These are phyloP conservation scores for Aphanoascus verrucosus DNA, from an alignment of 2,329 filamentous ascomycete genomes.

Conservation along the genomic window DNA sequence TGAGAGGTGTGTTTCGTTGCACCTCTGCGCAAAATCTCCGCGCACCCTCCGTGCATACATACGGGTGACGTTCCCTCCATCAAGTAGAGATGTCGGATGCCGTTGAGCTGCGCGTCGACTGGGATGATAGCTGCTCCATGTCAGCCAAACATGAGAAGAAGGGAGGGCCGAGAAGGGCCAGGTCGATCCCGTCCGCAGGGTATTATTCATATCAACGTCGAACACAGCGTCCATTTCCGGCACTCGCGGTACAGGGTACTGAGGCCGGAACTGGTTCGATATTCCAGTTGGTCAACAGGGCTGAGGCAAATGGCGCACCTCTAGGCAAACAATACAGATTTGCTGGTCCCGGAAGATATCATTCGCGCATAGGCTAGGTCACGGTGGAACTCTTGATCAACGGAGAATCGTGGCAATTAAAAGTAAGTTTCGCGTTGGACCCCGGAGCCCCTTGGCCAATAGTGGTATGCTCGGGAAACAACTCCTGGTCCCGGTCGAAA, in stretches of 20 bases:
- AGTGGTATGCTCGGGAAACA: slow-evolving; percentile 5
- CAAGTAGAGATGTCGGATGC: slow-evolving; percentile 1
- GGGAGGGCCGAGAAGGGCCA: not conserved
- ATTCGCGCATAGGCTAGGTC: slow-evolving; percentile 7
- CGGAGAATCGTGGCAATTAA: slow-evolving; percentile 11
- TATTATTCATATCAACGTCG: not conserved
- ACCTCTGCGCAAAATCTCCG: not conserved
- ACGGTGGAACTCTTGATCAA: slow-evolving; percentile 8
- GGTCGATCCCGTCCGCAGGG: not conserved
- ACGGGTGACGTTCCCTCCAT: slow-evolving; percentile 3
- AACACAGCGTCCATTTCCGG: slow-evolving; percentile 9
- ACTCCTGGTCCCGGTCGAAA: slow-evolving; percentile 8
- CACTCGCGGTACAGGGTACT: not conserved
- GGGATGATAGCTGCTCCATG: slow-evolving; percentile 7
- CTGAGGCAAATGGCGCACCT: slow-evolving; percentile 7
- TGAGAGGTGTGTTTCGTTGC: slow-evolving; percentile 6
- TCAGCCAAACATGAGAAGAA: not conserved
- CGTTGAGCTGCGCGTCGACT: not conserved
- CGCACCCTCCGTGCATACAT: not conserved
- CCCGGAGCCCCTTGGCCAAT: not conserved
- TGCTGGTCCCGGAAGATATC: slow-evolving; percentile 4
- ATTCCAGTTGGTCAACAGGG: slow-evolving; percentile 7
- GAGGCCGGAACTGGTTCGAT: slow-evolving; percentile 1
- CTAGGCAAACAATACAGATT: not conserved
- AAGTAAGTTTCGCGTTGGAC: slow-evolving; percentile 2